These are phyloP conservation scores for Malus asiatica DNA, from an alignment of 306 rosid species.

Conservation along the genomic window DNA sequence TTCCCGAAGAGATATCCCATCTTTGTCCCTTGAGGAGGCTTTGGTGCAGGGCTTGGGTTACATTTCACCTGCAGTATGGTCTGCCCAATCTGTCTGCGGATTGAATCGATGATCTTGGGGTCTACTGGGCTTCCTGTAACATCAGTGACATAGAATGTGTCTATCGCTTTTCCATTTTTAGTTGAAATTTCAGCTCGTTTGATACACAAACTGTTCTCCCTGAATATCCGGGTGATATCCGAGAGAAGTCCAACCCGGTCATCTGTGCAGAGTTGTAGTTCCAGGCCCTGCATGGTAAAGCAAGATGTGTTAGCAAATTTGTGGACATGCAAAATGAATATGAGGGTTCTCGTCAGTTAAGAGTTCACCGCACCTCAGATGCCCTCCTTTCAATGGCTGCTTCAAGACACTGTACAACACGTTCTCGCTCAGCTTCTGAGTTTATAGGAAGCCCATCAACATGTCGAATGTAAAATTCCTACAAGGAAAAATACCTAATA, in stretches of 20 bases:
- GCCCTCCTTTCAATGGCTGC: slow-evolving; percentile 95
- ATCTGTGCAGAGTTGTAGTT: slow-evolving; percentile 68
- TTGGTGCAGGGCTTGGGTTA: slow-evolving; percentile 36
- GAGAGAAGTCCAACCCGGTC: slow-evolving; percentile 87
- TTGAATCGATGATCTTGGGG: slow-evolving; percentile 61
- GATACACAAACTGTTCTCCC: slow-evolving; percentile 81
- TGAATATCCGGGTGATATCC: slow-evolving; percentile 81
- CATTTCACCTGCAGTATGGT: slow-evolving; percentile 56
- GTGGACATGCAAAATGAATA: background rate
- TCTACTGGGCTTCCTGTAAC: slow-evolving; percentile 77
- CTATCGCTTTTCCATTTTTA: slow-evolving; percentile 54
- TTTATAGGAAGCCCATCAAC: slow-evolving; percentile 83
- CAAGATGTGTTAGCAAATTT: slow-evolving; percentile 14
- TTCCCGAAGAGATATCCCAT: slow-evolving; percentile 63
- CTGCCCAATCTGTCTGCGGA: slow-evolving; percentile 70
- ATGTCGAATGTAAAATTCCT: slow-evolving; percentile 93
- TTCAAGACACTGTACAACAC: slow-evolving; percentile 81
- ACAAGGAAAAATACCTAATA: background rate
- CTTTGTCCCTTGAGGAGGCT: slow-evolving; percentile 41
- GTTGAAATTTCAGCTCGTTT: slow-evolving; percentile 93
- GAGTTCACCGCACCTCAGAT: slow-evolving; percentile 45
- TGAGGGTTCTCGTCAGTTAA: background rate
- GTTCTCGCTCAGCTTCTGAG: slow-evolving; percentile 83
- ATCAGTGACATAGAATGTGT: slow-evolving; percentile 79
- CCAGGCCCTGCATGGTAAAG: slow-evolving; percentile 64